Conservation (phyloP, 495 filamentous ascomycete genomes). For the Hypoxylon subgilvum region DNA sequence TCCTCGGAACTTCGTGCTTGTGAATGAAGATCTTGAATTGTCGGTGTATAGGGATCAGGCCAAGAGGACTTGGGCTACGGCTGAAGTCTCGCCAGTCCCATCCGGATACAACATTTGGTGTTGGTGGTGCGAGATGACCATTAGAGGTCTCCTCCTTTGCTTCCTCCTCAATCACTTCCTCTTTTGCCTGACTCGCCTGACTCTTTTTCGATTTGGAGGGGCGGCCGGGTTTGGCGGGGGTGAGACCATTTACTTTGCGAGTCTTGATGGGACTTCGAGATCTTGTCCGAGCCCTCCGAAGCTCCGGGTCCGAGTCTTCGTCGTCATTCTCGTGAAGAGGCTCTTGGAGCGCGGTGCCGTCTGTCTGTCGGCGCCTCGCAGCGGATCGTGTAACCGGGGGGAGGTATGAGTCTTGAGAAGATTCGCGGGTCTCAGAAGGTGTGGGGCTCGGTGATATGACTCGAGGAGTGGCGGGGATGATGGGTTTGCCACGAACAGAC, state of each 20-base stretch:
- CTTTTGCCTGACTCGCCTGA: no score
- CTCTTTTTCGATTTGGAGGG: constrained; percentile 34
- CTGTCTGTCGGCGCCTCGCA: constrained; percentile 54
- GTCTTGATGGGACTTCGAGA: constrained; percentile 59
- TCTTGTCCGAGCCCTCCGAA: constrained; percentile 54
- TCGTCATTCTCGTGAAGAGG: constrained; percentile 46
- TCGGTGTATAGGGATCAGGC: constrained; percentile 91
- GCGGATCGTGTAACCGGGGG: constrained; percentile 71
- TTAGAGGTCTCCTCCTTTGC: constrained; percentile 51
- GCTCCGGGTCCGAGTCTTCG: constrained; percentile 50
- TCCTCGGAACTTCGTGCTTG: constrained; percentile 78
- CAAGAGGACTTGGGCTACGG: constrained; percentile 86
- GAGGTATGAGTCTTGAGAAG: constrained; percentile 57
- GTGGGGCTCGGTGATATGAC: constrained; percentile 75
- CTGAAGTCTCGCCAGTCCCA: constrained; percentile 82
- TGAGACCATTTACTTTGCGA: constrained; percentile 57
- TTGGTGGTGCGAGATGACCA: constrained; percentile 73
- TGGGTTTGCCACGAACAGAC: constrained; percentile 45
- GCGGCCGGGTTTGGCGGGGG: constrained; percentile 40
- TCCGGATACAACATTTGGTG: constrained; percentile 53
- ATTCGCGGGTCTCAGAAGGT: constrained; percentile 60
- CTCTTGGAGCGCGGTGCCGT: constrained; percentile 41
- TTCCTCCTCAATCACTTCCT: constrained; percentile 42
- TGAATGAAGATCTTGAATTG: constrained; percentile 75
- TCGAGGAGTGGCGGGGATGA: constrained; percentile 69